Evolutionary conservation across 192 early-diverging fungal species (phyloP), one percentile per base, ranked within the genome.

Genomic region (Linnemannia zychae): DNA sequence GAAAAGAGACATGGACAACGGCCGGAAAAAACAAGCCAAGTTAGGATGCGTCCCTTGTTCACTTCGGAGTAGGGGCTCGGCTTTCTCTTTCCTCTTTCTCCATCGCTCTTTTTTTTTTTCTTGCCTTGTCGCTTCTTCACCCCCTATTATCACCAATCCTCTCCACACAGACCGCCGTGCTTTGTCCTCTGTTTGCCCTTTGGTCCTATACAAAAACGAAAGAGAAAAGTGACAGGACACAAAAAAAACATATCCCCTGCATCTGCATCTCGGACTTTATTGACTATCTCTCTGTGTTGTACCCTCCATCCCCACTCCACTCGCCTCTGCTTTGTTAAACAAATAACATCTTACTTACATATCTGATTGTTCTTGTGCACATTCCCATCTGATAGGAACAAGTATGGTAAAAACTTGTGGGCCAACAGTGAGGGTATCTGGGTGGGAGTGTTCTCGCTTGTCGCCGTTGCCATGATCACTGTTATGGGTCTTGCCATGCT

Each of bases 401-500:
- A 84, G 52, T 84, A 84, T 52, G 75, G 52, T 2, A 67, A 47
- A 50, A 78, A 78, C 60, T 60, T 81, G 33, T 81, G 67, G 69
- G 44, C 47, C 47, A 36, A 46, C 18, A 79, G 66, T 70, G 97
- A 99, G 88, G 97, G 94, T 28, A 89, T 92, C 66, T 84, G 81
- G 81, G 81, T 84, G 24, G 81, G 81, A 31, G 78, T 77, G 33
- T 96, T 99, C 78, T 90, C 89, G 9, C 87, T 97, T 20, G 88
- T 99, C n/a, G 96, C 97, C 37, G 80, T 88, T 0, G 40, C 96
- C 50, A 86, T 98, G 86, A 94, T 98, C 72, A 94, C 95, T 0
- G 79, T 89, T n/a, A 97, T 97, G 95, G 94, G 94, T 20, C 74
- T 99, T 17, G 93, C 94, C 37, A 96, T 99, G 91, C 82, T 97